A percentile compares a stretch with the other conserved stretches of the same genome.
These are phyloP conservation scores for Hyphodiscus sp. DNA, from an alignment of 2,329 filamentous ascomycete species.

Conservation along the genomic window DNA sequence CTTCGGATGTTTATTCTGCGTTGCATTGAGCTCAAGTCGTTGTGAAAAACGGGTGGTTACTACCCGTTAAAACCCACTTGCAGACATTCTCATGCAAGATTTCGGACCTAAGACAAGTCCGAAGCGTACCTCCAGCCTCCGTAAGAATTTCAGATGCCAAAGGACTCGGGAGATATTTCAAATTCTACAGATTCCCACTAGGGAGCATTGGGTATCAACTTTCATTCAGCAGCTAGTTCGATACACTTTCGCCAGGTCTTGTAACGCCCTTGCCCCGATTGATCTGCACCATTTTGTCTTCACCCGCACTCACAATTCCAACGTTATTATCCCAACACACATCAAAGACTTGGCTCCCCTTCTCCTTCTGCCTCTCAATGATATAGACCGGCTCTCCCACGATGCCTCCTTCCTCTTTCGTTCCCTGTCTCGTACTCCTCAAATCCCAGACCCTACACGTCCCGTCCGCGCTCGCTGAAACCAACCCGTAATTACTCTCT, in stretches of 20 bases:
- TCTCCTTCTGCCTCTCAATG: slow-evolving; percentile 64
- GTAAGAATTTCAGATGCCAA: too few relatives aligned
- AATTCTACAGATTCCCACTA: not conserved
- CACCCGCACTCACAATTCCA: slow-evolving; percentile 85
- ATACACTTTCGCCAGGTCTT: slow-evolving; percentile 8
- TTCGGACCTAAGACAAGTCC: too few relatives aligned
- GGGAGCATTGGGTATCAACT: not conserved
- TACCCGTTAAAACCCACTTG: too few relatives aligned
- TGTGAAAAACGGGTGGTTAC: too few relatives aligned
- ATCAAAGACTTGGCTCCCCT: slow-evolving; percentile 71
- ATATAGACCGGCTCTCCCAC: slow-evolving; percentile 69
- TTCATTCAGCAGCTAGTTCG: not conserved
- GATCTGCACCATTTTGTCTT: slow-evolving; percentile 92
- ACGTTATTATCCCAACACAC: slow-evolving; percentile 80
- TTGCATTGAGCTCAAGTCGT: too few relatives aligned
- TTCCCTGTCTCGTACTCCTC: slow-evolving; percentile 56
- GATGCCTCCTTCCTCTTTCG: slow-evolving; percentile 52
- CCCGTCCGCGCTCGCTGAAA: slow-evolving; percentile 86
- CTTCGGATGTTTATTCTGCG: too few relatives aligned
- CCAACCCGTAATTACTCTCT: slow-evolving; percentile 69
- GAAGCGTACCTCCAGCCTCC: too few relatives aligned
- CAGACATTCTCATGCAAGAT: too few relatives aligned
- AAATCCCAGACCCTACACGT: slow-evolving; percentile 94
- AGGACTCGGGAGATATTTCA: too few relatives aligned
- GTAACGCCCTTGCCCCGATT: slow-evolving; percentile 44